A percentile compares a stretch with the other conserved stretches of the same genome.
These are phyloP conservation scores for Penicillium occitanis DNA, from an alignment of 2,329 filamentous ascomycete species.

Conservation along the genomic window DNA sequence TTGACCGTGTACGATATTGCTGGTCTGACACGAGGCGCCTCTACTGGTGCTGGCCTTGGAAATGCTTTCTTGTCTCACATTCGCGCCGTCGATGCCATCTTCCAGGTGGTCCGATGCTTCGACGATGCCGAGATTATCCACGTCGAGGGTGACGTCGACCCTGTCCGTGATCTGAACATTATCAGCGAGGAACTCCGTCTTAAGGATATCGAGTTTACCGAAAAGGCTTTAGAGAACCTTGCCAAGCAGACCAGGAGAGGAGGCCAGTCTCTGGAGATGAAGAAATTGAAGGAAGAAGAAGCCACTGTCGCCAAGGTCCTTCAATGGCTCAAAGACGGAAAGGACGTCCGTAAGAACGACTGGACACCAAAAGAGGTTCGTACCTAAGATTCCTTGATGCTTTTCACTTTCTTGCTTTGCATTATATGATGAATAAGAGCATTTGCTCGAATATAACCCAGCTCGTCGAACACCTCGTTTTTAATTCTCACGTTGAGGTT, in stretches of 20 bases:
- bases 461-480: slow-evolving; percentile 93
- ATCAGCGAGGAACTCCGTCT: slow-evolving; percentile 94
- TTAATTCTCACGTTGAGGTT: slow-evolving; percentile 69
- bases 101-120: slow-evolving; percentile 94
- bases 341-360: slow-evolving; percentile 86
- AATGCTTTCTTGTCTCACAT: slow-evolving; percentile 99
- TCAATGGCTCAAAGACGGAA: slow-evolving; percentile 77
- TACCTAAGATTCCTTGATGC: slow-evolving; percentile 25
- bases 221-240: slow-evolving; percentile 88
- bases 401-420: slow-evolving; percentile 37
- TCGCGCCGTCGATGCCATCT: slow-evolving; percentile 95
- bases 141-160: slow-evolving; percentile 98
- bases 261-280: slow-evolving; percentile 94
- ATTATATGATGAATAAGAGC: slow-evolving; percentile 97
- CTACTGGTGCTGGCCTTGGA: slow-evolving; percentile 93
- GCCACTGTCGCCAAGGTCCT: slow-evolving; percentile 90
- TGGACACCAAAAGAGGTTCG: slow-evolving; percentile 93
- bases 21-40: slow-evolving; percentile 91
- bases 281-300: slow-evolving; percentile 94
- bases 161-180: slow-evolving; percentile 88
- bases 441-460: slow-evolving; percentile 96
- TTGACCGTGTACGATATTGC: slow-evolving; percentile 98
- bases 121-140: slow-evolving; percentile 99
- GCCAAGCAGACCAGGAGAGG: slow-evolving; percentile 94
- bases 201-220: slow-evolving; percentile 98